Evolutionary conservation across 2,329 filamentous ascomycete species (phyloP).

Genomic region (Penicillium sp.): DNA sequence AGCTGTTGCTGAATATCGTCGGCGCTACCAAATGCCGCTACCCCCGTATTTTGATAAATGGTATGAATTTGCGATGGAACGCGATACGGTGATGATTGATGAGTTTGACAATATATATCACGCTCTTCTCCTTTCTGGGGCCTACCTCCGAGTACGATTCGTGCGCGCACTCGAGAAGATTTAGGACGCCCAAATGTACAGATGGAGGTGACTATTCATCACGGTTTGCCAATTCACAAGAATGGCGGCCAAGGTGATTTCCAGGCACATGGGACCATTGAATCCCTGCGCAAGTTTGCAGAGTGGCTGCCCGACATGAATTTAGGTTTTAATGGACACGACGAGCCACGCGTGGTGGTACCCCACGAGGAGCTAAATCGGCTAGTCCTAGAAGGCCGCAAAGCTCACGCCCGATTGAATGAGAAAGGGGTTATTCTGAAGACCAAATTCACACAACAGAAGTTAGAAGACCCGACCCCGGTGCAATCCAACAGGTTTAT

Average conservation of each 20-base stretch:
- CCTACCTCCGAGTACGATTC: constrained; percentile 8
- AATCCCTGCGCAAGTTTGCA: constrained; percentile 74
- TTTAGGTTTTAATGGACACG: constrained; percentile 84
- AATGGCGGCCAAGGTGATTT: constrained; percentile 52
- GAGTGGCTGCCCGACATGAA: constrained; percentile 82
- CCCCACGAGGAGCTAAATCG: constrained; percentile 71
- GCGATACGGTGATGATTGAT: constrained; percentile 13
- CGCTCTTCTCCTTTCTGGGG: constrained; percentile 18
- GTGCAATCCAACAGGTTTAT: neutral
- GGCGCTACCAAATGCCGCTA: constrained; percentile 17
- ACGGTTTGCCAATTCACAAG: constrained; percentile 8
- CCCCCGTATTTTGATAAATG: constrained; percentile 18
- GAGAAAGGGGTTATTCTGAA: neutral
- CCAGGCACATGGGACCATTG: constrained; percentile 56
- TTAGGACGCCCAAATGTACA: constrained; percentile 9
- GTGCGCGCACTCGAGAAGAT: constrained; percentile 11
- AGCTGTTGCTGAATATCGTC: constrained; percentile 15
- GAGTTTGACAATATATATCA: constrained; percentile 20
- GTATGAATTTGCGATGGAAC: constrained; percentile 15
- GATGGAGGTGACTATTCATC: constrained; percentile 12
- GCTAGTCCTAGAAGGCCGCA: constrained; percentile 53
- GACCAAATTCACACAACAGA: neutral
- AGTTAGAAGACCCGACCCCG: neutral
- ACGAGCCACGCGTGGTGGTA: constrained; percentile 79
- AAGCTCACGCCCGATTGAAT: constrained; percentile 11